These are phyloP conservation scores for Cercospora nicotianae DNA, from an alignment of 2,329 filamentous ascomycete species.

Conservation along the genomic window DNA sequence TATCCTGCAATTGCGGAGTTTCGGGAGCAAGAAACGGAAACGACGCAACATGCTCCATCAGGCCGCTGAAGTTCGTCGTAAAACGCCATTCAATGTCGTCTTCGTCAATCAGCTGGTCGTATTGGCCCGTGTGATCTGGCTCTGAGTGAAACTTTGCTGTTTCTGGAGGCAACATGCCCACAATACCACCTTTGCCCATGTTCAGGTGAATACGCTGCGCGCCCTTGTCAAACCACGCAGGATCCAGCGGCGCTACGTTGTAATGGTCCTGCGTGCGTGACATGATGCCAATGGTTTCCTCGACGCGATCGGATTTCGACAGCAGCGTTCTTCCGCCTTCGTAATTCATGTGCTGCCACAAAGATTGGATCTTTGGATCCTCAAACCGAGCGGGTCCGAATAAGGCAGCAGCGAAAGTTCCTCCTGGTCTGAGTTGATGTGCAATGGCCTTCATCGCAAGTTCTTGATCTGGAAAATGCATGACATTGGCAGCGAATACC, in stretches of 20 bases:
- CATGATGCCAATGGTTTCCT: not conserved
- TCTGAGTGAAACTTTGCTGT: not conserved
- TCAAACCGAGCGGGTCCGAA: not conserved
- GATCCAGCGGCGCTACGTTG: not conserved
- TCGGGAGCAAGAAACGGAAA: not conserved
- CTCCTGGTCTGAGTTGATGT: not conserved
- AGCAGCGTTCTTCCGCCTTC: not conserved
- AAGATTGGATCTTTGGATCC: not conserved
- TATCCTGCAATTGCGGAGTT: not conserved
- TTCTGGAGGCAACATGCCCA: constrained; percentile 1
- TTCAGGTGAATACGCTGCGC: not conserved
- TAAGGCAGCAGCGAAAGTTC: not conserved
- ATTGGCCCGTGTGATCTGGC: not conserved
- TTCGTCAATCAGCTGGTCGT: not conserved
- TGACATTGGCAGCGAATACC: not conserved
- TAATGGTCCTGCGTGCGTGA: not conserved
- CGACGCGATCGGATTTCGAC: not conserved
- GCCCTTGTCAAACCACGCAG: not conserved
- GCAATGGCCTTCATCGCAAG: not conserved
- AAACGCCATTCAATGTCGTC: not conserved
- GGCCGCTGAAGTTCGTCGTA: not conserved
- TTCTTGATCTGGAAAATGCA: not conserved
- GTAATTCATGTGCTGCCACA: not conserved
- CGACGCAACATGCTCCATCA: not conserved
- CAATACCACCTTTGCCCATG: not conserved